Percentiles rank a stretch among this genome's conserved stretches.
Evolutionary conservation across 1,139 yeast species (phyloP).

Genomic region (Geotrichum restrictum): DNA sequence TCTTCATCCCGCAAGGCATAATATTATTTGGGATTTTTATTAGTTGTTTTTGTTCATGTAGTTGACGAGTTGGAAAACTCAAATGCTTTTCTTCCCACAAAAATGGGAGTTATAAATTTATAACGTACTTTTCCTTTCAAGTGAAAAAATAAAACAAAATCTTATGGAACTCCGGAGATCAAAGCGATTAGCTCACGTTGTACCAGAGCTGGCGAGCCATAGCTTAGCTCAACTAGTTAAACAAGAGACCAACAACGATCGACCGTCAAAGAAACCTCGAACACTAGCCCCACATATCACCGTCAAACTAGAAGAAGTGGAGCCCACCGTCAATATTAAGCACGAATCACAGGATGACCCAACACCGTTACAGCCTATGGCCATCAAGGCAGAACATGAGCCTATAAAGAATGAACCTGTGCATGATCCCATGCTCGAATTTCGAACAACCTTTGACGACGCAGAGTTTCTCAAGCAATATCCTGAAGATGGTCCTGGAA

Average conservation of each 20-base stretch:
- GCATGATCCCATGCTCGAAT: conserved; percentile 1
- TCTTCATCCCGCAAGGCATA: conserved; percentile 11
- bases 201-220: not conserved
- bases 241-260: not conserved
- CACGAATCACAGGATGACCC: not conserved
- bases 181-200: not conserved
- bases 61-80: not conserved
- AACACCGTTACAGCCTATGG: not conserved
- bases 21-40: not conserved
- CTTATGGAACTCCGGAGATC: conserved; percentile 1
- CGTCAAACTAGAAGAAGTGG: not conserved
- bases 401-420: not conserved
- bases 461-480: conserved; percentile 10
- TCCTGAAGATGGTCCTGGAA: conserved; percentile 11
- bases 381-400: not conserved
- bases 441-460: conserved; percentile 15
- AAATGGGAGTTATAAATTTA: not conserved
- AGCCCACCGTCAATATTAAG: not conserved
- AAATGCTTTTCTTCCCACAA: not conserved
- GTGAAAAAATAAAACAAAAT: too few species aligned
- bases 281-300: not conserved
- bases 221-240: not conserved
- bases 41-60: not conserved
- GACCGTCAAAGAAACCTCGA: not conserved
- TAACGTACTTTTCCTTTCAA: not conserved